Conservation (phyloP, 1,139 yeast genomes). For the Nematodospora anomalae region DNA sequence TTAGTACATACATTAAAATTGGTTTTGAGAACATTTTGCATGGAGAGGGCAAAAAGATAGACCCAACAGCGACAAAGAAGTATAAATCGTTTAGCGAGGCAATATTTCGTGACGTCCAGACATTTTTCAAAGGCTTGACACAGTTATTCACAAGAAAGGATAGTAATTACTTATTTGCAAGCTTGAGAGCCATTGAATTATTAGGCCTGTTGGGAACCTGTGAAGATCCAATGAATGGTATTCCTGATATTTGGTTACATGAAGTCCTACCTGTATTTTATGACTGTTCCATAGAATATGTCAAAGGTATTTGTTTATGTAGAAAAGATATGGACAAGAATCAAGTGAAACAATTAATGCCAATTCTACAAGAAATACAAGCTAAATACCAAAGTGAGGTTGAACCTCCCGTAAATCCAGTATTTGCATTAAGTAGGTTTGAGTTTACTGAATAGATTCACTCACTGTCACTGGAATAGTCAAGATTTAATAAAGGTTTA, state of each 20-base stretch:
- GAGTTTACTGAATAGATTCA: conserved; percentile 19
- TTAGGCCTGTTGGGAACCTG: conserved; percentile 67
- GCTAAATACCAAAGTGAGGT: conserved; percentile 33
- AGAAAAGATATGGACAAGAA: conserved; percentile 45
- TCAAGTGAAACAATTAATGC: conserved; percentile 30
- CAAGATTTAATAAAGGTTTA: conserved; percentile 12
- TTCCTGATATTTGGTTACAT: conserved; percentile 58
- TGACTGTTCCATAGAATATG: conserved; percentile 66
- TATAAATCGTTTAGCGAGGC: conserved; percentile 43
- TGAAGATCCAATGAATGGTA: conserved; percentile 46
- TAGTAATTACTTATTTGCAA: conserved; percentile 55
- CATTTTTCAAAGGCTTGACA: conserved; percentile 61
- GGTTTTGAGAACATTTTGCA: conserved; percentile 48
- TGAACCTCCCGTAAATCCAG: conserved; percentile 33
- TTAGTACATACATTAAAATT: conserved; percentile 46
- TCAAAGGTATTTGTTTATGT: conserved; percentile 51
- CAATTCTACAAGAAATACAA: conserved; percentile 32
- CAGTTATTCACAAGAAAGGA: conserved; percentile 48
- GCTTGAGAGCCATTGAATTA: conserved; percentile 60
- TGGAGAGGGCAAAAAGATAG: conserved; percentile 55
- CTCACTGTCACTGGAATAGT: conserved; percentile 24
- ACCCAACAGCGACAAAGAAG: conserved; percentile 53
- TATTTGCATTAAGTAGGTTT: conserved; percentile 40
- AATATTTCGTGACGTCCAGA: conserved; percentile 60
- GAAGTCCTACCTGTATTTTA: conserved; percentile 58